A percentile compares a stretch with the other conserved stretches of the same genome.
Conservation (phyloP, 805 yeast species). For the Candida suzukii region DNA sequence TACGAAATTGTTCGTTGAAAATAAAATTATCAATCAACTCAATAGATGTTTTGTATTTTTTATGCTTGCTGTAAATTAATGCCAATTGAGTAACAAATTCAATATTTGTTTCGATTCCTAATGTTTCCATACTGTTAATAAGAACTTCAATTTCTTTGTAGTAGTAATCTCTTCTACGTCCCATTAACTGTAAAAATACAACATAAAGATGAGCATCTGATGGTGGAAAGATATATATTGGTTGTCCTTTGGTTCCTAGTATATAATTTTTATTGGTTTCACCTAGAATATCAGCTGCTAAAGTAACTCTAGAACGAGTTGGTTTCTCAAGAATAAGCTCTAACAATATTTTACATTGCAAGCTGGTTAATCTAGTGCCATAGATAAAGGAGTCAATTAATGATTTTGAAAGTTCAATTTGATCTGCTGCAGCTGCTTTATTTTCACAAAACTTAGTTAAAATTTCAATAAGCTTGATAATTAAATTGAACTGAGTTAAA, state of each 20-base stretch:
- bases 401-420: neutral
- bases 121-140: constrained; percentile 23
- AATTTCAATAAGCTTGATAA: neutral
- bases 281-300: constrained; percentile 26
- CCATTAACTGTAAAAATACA: constrained; percentile 29
- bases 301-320: constrained; percentile 11
- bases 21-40: constrained; percentile 24
- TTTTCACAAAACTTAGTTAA: constrained; percentile 1
- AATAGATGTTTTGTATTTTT: constrained; percentile 24
- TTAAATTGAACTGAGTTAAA: neutral
- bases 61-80: constrained; percentile 21
- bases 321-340: constrained; percentile 13
- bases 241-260: constrained; percentile 3
- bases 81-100: constrained; percentile 32
- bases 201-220: constrained; percentile 35
- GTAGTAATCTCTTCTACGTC: constrained; percentile 20
- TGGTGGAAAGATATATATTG: constrained; percentile 24
- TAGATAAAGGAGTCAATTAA: constrained; percentile 12
- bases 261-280: constrained; percentile 19
- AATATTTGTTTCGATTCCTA: constrained; percentile 25
- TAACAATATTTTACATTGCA: constrained; percentile 19
- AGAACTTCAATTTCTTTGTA: constrained; percentile 22
- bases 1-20: neutral
- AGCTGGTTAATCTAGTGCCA: constrained; percentile 17
- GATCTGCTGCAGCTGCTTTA: neutral